Base-by-base conservation (phyloP, 306 rosid species). In the Purshia tridentata region DNA sequence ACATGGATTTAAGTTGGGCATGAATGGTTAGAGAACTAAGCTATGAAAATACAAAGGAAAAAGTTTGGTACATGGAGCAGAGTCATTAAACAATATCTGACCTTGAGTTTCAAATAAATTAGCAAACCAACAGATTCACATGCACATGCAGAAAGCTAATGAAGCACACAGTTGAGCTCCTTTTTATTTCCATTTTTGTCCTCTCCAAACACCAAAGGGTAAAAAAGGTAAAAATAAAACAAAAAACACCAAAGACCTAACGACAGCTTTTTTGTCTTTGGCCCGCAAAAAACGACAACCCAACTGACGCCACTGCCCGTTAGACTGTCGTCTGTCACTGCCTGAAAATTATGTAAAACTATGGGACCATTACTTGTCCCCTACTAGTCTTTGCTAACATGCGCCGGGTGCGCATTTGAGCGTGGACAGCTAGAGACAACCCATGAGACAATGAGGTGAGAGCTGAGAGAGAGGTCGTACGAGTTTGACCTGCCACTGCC, bases 351-450 rank as follows among this genome's bases (percentile, higher is more conserved):
- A 22, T 6, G 16, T 9, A 6, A 2, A 45, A 6, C 8, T 3
- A 3, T 11, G 29, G 71, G 71, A 20, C 16, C 35, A 23, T 41
- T 4, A 47, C 22, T 8, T 23, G 70, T 13, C 50, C 16, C 16
- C 4, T 4, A n/a, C 1, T 0, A 0, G 7, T 5, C 8, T 2
- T 9, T n/a, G 72, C 78, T 65, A 74, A 14, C 64, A 5, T 54
- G 35, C 57, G 49, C 72, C 57, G 2, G 10, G 53, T 16, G 48
- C 72, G 39, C 65, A 4, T 15, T 52, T 8, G 42, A 20, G 37
- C 12, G 35, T 51, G 53, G 79, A 79, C 87, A 66, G 74, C 78
- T 74, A 80, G 82, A 67, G 82, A 76, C 84, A 78, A 79, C 81
- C 75, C 76, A 55, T 13, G 57, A 60, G 65, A 29, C 35, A 5